These are phyloP conservation scores for Gynostemma pentaphyllum DNA, from an alignment of 306 rosid species.

Conservation along the genomic window DNA sequence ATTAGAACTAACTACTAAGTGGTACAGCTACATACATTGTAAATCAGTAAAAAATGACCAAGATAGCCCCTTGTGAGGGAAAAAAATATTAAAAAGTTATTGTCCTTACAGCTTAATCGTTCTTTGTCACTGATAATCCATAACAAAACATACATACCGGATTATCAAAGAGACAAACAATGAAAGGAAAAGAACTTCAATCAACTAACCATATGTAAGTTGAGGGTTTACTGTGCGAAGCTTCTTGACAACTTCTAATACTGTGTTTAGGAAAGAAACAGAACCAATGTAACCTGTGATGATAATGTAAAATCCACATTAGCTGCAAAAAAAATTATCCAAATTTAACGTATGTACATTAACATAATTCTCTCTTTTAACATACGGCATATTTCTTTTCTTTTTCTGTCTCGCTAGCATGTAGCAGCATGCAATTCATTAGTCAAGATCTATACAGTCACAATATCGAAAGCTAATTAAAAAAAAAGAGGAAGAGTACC, in stretches of 20 bases:
- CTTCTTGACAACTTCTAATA: conserved; percentile 60
- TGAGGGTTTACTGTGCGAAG: conserved; percentile 63
- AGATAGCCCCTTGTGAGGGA: neutral
- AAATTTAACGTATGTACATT: neutral
- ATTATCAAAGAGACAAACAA: neutral
- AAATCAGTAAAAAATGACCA: neutral
- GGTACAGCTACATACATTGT: neutral
- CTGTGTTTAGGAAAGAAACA: conserved; percentile 55
- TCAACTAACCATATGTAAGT: conserved; percentile 48
- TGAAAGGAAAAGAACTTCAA: neutral
- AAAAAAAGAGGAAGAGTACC: conserved; percentile 22
- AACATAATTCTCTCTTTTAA: neutral
- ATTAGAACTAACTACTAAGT: too few relatives aligned
- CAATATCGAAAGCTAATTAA: neutral
- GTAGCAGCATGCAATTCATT: neutral
- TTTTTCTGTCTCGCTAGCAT: neutral
- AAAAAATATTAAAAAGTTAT: neutral
- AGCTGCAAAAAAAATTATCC: neutral
- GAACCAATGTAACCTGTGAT: conserved; percentile 73
- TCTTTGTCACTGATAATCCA: neutral
- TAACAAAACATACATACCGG: neutral
- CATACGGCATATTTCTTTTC: neutral
- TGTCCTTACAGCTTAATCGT: neutral
- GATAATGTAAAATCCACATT: neutral
- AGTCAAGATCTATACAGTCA: neutral